phyloP scores from a whole-genome alignment of 331 rosid species.

The Phaseolus coccineus region DNA sequence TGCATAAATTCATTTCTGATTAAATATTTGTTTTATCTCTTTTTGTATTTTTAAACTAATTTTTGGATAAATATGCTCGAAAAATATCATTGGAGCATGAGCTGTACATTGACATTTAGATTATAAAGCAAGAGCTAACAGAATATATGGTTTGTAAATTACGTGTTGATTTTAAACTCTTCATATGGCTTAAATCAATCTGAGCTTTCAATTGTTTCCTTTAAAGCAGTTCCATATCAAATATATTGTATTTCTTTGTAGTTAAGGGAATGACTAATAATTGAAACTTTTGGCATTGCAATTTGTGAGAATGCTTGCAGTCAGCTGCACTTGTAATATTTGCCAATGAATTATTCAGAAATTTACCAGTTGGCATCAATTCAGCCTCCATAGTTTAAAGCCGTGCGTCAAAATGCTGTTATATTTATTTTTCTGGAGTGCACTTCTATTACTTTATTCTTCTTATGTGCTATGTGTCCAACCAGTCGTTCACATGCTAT shows the following conservation, averaged over 20 bases:
- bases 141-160: conserved; percentile 3
- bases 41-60: conserved; percentile 5
- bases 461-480: conserved; percentile 45
- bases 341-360: conserved; percentile 1
- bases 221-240: conserved; percentile 5
- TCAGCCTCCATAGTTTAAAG: background rate
- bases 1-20: conserved; percentile 16
- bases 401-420: conserved; percentile 22
- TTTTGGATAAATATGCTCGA: background rate
- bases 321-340: conserved; percentile 13
- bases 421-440: conserved; percentile 9
- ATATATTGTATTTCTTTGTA: conserved; percentile 32
- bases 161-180: conserved; percentile 17
- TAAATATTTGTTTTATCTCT: background rate
- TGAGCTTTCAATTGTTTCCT: conserved; percentile 22
- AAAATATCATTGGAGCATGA: conserved; percentile 8
- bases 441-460: conserved; percentile 45
- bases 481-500: conserved; percentile 97
- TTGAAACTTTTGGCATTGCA: conserved; percentile 26
- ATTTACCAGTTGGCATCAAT: conserved; percentile 26
- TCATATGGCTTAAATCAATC: conserved; percentile 17
- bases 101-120: conserved; percentile 14
- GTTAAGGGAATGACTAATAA: conserved; percentile 11
- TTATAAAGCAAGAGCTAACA: background rate
- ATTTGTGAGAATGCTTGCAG: conserved; percentile 15